Evolutionary conservation across 2,329 filamentous ascomycete genomes (phyloP).

Genomic region (Colletotrichum sublineola): DNA sequence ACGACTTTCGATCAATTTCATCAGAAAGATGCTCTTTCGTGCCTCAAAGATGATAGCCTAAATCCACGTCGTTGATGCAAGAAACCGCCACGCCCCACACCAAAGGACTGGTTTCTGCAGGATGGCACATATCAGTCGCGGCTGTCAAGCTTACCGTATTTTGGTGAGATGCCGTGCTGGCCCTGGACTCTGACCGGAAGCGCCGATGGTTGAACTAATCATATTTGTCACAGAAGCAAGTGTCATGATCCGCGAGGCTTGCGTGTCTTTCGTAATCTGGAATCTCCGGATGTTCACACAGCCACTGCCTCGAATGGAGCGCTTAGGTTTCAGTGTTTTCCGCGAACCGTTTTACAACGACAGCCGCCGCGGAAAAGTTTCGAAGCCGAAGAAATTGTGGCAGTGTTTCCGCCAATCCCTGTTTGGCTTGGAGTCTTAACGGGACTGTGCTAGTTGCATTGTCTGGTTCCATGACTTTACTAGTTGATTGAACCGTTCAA

Average conservation of each 20-base stretch:
- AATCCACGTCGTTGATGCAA: neutral
- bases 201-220: neutral
- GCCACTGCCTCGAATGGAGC: neutral
- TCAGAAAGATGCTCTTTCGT: neutral
- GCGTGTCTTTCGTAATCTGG: neutral
- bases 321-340: fast-evolving
- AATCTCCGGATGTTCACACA: neutral
- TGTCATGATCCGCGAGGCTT: neutral
- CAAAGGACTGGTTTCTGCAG: neutral
- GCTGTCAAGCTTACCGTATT: neutral
- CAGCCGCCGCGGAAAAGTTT: neutral
- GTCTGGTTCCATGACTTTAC: neutral
- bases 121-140: neutral
- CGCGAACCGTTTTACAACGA: neutral
- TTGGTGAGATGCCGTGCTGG: too few species aligned
- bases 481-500: neutral
- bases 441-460: neutral
- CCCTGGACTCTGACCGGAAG: too few species aligned
- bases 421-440: neutral
- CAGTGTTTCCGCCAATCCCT: neutral
- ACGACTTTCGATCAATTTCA: neutral
- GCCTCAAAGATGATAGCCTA: neutral
- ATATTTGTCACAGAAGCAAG: neutral
- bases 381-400: neutral
- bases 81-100: too few species aligned